Evolutionary conservation across 495 filamentous ascomycete species (phyloP), one percentile per base, ranked within the genome.

Genomic region (Neurospora tetrasperma): DNA sequence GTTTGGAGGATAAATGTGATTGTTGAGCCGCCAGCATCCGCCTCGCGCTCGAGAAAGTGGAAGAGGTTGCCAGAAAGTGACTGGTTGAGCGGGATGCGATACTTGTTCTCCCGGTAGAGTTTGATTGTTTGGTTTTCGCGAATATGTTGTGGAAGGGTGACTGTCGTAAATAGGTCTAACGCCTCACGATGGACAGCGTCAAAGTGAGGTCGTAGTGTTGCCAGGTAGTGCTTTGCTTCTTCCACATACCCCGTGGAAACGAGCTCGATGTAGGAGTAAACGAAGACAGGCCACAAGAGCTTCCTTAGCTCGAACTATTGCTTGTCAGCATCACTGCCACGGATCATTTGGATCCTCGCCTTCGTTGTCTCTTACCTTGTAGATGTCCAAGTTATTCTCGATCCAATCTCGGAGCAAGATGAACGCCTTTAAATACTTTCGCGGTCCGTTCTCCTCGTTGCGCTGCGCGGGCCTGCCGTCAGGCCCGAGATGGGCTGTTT

Each of bases 221-320:
- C 83, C 69, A 97, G 90, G 75, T 96, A 93, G 4, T 86, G 80
- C 74, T 91, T 87, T 16, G 89, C 89, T 70, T 97, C 93, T 43
- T 86, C 88, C 23, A 85, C 82, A 75, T 91, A 91, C 73, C 87
- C 89, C 12, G 93, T 89, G n/a, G 83, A 83, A n/a, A 94, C 87
- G 68, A 97, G 89, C 75, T 93, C 88, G 8, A 98, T 82, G 77
- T 92, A 97, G 0, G 94, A 96, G 81, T 99, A 95, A 27, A 97
- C 91, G 77, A 98, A 98, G 0, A 96, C 83, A 2, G 96, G 96
- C 92, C 94, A 99, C 38, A 95, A 84, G 12, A 98, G 84, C 59
- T 94, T 92, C 70, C 86, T 82, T 1, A 99, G 87, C 80, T 98
- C 96, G n/a, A 93, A 92, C 91, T 94, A 75, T 35, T 14, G 5